phyloP scores from a whole-genome alignment of 1,139 yeast genomes.

The Geotrichum aggregatum region DNA sequence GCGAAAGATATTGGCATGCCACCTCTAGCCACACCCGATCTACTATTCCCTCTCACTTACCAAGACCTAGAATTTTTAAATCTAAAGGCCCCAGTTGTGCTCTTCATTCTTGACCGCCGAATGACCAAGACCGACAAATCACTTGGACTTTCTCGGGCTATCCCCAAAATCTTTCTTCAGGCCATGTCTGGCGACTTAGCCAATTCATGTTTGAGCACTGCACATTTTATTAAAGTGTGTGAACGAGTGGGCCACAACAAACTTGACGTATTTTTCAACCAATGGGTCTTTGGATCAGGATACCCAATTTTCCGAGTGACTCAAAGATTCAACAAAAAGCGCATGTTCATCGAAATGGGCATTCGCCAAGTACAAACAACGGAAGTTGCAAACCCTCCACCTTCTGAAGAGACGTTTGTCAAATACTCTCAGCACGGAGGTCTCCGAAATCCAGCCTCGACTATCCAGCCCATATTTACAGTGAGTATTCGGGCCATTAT shows the following conservation, averaged over 20 bases:
- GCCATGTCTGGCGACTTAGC: constrained; percentile 92
- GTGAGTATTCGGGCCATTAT: constrained; percentile 10
- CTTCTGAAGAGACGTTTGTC: constrained; percentile 42
- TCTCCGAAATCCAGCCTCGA: constrained; percentile 29
- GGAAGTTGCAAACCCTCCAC: constrained; percentile 44
- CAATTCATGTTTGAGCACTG: constrained; percentile 73
- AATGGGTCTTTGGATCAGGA: constrained; percentile 91
- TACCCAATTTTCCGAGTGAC: constrained; percentile 84
- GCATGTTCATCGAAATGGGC: constrained; percentile 92
- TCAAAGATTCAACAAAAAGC: constrained; percentile 86
- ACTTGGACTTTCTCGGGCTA: constrained; percentile 83
- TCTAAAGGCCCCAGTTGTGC: constrained; percentile 79
- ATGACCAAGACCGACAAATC: constrained; percentile 96
- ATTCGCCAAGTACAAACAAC: constrained; percentile 82
- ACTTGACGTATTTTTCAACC: constrained; percentile 77
- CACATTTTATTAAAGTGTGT: constrained; percentile 85
- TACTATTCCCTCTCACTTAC: constrained; percentile 65
- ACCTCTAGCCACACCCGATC: constrained; percentile 69
- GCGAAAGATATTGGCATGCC: constrained; percentile 74
- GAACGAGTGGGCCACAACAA: constrained; percentile 90
- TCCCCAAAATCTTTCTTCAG: constrained; percentile 86
- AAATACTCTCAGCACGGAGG: constrained; percentile 39
- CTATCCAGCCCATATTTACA: constrained; percentile 49
- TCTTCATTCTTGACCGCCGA: constrained; percentile 79
- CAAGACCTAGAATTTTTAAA: constrained; percentile 59